Conservation (phyloP, 2,329 filamentous ascomycete species). For the Aurifilum marmelostoma region DNA sequence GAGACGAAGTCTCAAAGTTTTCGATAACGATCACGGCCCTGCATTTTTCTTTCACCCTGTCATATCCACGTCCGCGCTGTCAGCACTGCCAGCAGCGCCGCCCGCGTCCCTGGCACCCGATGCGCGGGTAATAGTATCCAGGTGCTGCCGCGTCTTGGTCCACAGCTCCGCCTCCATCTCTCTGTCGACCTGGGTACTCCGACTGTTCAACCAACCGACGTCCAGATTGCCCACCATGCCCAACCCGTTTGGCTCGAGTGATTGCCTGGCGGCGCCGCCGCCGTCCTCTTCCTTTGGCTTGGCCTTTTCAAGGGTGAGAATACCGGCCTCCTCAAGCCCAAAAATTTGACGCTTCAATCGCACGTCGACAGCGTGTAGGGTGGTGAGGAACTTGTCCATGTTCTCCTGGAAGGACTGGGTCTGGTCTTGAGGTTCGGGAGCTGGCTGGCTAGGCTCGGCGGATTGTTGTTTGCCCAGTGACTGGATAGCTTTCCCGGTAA, state of each 20-base stretch:
- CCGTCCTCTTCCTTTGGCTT: conserved; percentile 32
- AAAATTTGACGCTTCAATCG: conserved; percentile 75
- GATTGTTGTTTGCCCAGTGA: conserved; percentile 56
- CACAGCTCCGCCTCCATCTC: conserved; percentile 85
- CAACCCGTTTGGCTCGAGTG: conserved; percentile 55
- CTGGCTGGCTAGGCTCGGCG: conserved; percentile 35
- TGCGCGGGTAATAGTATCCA: conserved; percentile 45
- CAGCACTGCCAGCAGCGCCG: too few species aligned
- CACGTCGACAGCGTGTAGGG: conserved; percentile 75
- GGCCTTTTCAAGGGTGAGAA: conserved; percentile 56
- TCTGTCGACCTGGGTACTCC: conserved; percentile 77
- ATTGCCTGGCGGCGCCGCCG: conserved; percentile 38
- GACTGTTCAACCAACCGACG: conserved; percentile 86
- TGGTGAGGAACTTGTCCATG: conserved; percentile 69
- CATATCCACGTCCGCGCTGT: conserved; percentile 39
- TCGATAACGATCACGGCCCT: too few species aligned
- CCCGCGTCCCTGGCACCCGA: neutral
- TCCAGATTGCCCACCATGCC: conserved; percentile 68
- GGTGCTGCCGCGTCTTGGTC: conserved; percentile 60
- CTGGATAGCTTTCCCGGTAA: conserved; percentile 63
- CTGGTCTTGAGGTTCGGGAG: conserved; percentile 49
- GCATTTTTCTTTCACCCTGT: conserved; percentile 30
- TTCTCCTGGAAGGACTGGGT: conserved; percentile 61
- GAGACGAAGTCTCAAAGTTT: neutral
- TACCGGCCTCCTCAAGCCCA: conserved; percentile 79